Base-by-base conservation (phyloP, 2,329 filamentous ascomycete species). In the Colletotrichum melonis region DNA sequence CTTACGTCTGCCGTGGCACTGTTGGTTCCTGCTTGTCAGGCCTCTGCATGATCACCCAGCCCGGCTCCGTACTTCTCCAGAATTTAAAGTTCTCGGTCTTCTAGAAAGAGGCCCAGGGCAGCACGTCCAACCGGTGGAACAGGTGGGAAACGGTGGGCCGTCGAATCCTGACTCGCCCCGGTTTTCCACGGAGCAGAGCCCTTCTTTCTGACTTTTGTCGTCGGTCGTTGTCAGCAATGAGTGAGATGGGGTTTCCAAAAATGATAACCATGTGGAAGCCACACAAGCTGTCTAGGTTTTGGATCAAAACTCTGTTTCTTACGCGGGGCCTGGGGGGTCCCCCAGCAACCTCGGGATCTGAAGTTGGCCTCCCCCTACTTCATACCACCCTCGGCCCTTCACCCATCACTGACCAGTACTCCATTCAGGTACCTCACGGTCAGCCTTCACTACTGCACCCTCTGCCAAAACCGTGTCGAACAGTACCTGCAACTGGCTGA, bases 231-330 rank as follows among this genome's bases (percentile, higher is more conserved):
- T 73, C 71, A 73, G 71, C 67, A 35, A 57, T 60, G 66, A 70
- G 70, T 57, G 67, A 62, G 67, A 66, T 65, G 67, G 56, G 46
- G 55, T 38, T 74, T 64, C 57, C 72, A 72, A 72, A 72, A 74
- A 72, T 67, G 72, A 74, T 55, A 62, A 70, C 73, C 71, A 75
- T 75, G 73, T 71, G 73, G 71, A 74, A 74, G 66, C 73, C 62
- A 64, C 66, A 70, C 26, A 69, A 42, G 30, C 35, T 60, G 60
- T 63, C 56, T 66, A 65, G 26, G 69, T 66, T 74, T 74, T 69
- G 69, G 49, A 66, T 32, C 52, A 30, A 64, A 74, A 74, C 69
- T 74, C 64, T 74, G 70, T 73, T 73, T 73, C 66, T 46, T 49
- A 52, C 58, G 30, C 52, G 54, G 58, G 28, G 35, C 55, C 56